Evolutionary conservation across 805 yeast species (phyloP).

Genomic region (Candida endomychidarum): DNA sequence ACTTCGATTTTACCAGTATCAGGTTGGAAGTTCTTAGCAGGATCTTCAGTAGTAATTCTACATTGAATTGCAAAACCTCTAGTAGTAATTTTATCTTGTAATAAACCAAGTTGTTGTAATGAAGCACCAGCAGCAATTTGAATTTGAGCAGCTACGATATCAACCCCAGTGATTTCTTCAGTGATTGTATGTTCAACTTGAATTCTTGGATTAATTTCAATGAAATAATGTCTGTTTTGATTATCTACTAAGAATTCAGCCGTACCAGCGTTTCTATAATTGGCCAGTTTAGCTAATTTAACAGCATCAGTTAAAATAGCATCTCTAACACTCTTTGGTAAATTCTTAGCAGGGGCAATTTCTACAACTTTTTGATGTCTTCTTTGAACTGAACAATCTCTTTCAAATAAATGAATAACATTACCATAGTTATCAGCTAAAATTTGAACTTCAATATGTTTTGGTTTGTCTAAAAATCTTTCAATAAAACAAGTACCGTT

Average conservation of each 20-base stretch:
- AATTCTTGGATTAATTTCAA: conserved; percentile 96
- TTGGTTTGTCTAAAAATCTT: conserved; percentile 91
- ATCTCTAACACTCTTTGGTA: conserved; percentile 80
- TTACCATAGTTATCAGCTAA: conserved; percentile 93
- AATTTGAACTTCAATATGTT: conserved; percentile 96
- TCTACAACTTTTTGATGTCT: conserved; percentile 99
- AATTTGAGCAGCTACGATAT: conserved; percentile 96
- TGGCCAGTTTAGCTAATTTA: conserved; percentile 80
- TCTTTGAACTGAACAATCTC: conserved; percentile 99
- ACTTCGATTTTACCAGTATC: conserved; percentile 98
- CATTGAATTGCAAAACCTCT: conserved; percentile 99
- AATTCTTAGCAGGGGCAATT: conserved; percentile 94
- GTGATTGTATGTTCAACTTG: conserved; percentile 99
- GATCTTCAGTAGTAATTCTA: conserved; percentile 98
- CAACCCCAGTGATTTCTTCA: conserved; percentile 98
- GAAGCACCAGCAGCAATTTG: conserved; percentile 99
- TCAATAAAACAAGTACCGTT: conserved; percentile 98
- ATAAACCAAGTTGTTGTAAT: conserved; percentile 82
- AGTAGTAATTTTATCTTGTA: conserved; percentile 92
- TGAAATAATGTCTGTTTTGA: conserved; percentile 93
- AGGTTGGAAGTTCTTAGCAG: conserved; percentile 94
- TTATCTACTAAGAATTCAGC: conserved; percentile 94
- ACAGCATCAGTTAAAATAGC: conserved; percentile 95
- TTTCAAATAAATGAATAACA: conserved; percentile 91
- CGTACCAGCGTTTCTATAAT: conserved; percentile 96